Conservation (phyloP, 805 yeast genomes). For the Metschnikowia chrysomelidarum region DNA sequence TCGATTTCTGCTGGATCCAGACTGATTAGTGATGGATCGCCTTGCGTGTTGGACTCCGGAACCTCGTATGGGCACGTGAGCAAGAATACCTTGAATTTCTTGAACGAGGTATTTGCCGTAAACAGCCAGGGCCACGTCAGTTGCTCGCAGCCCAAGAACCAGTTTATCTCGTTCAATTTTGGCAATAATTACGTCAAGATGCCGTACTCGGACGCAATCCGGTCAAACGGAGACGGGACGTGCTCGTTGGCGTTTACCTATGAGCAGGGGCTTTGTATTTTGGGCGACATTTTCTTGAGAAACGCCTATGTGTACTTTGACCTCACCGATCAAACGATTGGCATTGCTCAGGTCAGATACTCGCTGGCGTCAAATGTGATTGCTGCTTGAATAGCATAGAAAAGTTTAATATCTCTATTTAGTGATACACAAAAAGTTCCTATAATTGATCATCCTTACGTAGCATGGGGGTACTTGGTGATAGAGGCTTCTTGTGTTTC, state of each 20-base stretch:
- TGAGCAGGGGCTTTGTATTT: slow-evolving; percentile 6
- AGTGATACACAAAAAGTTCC: neutral
- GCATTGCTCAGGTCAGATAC: slow-evolving; percentile 15
- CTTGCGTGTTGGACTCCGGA: slow-evolving; percentile 16
- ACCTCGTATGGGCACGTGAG: slow-evolving; percentile 12
- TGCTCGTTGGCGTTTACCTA: slow-evolving; percentile 14
- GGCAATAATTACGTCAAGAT: slow-evolving; percentile 10
- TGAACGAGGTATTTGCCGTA: slow-evolving; percentile 9
- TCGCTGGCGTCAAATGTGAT: slow-evolving; percentile 10
- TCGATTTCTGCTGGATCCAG: slow-evolving; percentile 10
- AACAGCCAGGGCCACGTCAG: slow-evolving; percentile 9
- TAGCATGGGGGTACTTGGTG: no score
- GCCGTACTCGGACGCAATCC: slow-evolving; percentile 10
- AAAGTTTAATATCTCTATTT: slow-evolving; percentile 28
- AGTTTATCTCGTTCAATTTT: slow-evolving; percentile 12
- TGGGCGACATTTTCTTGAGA: slow-evolving; percentile 20
- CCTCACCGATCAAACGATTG: slow-evolving; percentile 13
- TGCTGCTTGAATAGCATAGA: slow-evolving; percentile 10
- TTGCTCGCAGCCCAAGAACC: slow-evolving; percentile 15
- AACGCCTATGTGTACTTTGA: slow-evolving; percentile 19
- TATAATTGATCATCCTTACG: no score
- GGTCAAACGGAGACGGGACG: slow-evolving; percentile 4
- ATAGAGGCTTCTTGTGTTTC: no score
- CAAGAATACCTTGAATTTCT: slow-evolving; percentile 7
- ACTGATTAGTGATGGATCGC: slow-evolving; percentile 2